phyloP scores from a whole-genome alignment of 768 basidiomycete genomes.

The Daedaleopsis sinensis region DNA sequence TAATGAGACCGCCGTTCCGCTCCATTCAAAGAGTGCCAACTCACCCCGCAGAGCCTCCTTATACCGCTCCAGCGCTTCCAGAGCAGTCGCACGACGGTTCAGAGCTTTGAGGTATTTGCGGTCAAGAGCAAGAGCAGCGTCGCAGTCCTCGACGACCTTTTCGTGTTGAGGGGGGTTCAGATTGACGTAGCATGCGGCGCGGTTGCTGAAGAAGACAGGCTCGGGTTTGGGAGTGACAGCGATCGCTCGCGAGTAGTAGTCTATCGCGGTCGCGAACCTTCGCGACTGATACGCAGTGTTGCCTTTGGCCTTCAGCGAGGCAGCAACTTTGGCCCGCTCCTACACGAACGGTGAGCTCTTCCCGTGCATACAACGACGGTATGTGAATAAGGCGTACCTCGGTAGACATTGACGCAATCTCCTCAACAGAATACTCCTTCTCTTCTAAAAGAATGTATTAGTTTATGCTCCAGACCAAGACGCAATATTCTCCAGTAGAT shows the following conservation, averaged over 20 bases:
- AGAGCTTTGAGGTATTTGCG: constrained; percentile 86
- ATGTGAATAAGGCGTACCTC: constrained; percentile 46
- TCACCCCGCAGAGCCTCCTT: constrained; percentile 82
- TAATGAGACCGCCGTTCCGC: background rate
- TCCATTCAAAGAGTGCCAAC: constrained; percentile 21
- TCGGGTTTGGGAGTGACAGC: constrained; percentile 76
- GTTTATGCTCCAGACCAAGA: background rate
- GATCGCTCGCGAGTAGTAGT: constrained; percentile 77
- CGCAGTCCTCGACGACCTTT: constrained; percentile 84
- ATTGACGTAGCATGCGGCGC: constrained; percentile 97
- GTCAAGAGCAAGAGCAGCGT: constrained; percentile 85
- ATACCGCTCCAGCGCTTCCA: constrained; percentile 73
- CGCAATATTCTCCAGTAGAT: no score
- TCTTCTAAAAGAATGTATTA: constrained; percentile 35
- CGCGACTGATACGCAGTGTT: constrained; percentile 69
- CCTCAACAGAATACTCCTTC: constrained; percentile 49
- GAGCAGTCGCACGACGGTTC: constrained; percentile 85
- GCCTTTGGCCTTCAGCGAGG: constrained; percentile 68
- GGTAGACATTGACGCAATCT: constrained; percentile 57
- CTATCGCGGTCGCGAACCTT: constrained; percentile 60
- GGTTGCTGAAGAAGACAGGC: constrained; percentile 95
- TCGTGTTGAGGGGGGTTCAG: constrained; percentile 84
- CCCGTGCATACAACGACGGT: no score
- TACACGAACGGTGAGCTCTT: constrained; percentile 28
- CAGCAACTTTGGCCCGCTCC: constrained; percentile 69